Evolutionary conservation across 805 yeast species (phyloP), one percentile per base, ranked within the genome.

Genomic region (Kuraishia capsulata): DNA sequence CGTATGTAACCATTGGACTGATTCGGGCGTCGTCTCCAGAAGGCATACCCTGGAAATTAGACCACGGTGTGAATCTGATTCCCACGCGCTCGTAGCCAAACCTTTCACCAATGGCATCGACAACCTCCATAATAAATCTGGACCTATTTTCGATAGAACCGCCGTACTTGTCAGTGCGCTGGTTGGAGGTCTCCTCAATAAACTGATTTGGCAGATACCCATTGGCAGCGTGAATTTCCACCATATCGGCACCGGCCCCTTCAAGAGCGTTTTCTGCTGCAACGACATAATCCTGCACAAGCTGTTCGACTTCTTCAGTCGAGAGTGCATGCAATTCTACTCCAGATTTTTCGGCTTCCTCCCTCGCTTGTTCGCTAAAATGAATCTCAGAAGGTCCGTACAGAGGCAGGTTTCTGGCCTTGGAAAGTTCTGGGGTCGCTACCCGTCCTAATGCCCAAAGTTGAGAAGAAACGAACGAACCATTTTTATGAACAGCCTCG

Each of bases 11-110:
- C 23, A 59, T 44, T 10, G 69, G 63, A 11, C 11, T 23, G n/a
- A n/a, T n/a, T n/a, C n/a, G n/a, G n/a, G n/a, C n/a, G n/a, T n/a
- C n/a, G n/a, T n/a, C n/a, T n/a, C n/a, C n/a, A 23, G 26, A 23
- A 11, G 11, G 8, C 10, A 23, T 23, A 23, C 26, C 26, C 18
- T 38, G 6, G 35, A 39, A 16, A 39, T 20, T 20, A 36, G 30
- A 23, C 37, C 42, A n/a, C 35, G 10, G 38, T 56, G 31, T 43
- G 29, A 68, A 46, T 46, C 81, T 61, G 35, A 73, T 45, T 35
- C 67, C 73, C 29, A 65, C 55, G 36, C 57, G 65, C 3, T 64
- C 63, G 16, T 71, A 64, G 36, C 86, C 86, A 44, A 78, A 54
- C 3, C 69, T 75, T 4, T 56, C 69, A 20, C 60, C 58, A 26